Evolutionary conservation across 192 early-diverging fungal species (phyloP).

Genomic region (Chytriomyces sp.): DNA sequence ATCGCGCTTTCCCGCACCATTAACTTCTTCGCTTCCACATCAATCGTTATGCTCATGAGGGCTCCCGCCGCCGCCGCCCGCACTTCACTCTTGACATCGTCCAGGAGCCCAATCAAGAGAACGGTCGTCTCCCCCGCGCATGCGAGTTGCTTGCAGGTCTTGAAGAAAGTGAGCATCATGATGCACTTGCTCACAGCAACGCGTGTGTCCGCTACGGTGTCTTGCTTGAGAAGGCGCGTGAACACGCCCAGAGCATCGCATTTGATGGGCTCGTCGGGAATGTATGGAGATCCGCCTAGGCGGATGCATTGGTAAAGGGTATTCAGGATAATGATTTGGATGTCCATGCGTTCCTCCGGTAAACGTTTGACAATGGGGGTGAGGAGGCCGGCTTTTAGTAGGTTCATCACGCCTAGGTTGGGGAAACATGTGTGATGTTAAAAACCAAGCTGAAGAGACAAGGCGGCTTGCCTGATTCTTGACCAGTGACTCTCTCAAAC

Average conservation of each 20-base stretch:
- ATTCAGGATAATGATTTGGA: conserved; percentile 52
- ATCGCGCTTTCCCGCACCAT: conserved; percentile 49
- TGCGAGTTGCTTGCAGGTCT: conserved; percentile 46
- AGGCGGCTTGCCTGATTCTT: conserved; percentile 32
- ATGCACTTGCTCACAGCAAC: conserved; percentile 50
- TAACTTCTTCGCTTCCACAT: conserved; percentile 55
- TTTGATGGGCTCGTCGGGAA: conserved; percentile 45
- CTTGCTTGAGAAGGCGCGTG: conserved; percentile 43
- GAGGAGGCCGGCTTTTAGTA: conserved; percentile 31
- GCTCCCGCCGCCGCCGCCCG: conserved; percentile 57
- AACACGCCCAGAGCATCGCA: conserved; percentile 50
- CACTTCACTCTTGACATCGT: conserved; percentile 40
- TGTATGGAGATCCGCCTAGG: conserved; percentile 31
- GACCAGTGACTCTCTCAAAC: conserved; percentile 40
- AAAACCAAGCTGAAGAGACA: neutral
- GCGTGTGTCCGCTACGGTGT: conserved; percentile 40
- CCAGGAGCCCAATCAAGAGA: conserved; percentile 42
- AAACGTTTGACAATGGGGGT: conserved; percentile 36
- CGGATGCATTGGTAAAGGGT: conserved; percentile 55
- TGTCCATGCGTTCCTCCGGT: conserved; percentile 47
- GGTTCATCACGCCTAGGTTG: conserved; percentile 28
- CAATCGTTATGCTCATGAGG: conserved; percentile 60
- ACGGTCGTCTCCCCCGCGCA: conserved; percentile 38
- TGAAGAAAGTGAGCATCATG: conserved; percentile 57
- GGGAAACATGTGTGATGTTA: neutral